These are phyloP conservation scores for Fusarium transvaalense DNA, from an alignment of 2,329 filamentous ascomycete genomes.

Conservation along the genomic window DNA sequence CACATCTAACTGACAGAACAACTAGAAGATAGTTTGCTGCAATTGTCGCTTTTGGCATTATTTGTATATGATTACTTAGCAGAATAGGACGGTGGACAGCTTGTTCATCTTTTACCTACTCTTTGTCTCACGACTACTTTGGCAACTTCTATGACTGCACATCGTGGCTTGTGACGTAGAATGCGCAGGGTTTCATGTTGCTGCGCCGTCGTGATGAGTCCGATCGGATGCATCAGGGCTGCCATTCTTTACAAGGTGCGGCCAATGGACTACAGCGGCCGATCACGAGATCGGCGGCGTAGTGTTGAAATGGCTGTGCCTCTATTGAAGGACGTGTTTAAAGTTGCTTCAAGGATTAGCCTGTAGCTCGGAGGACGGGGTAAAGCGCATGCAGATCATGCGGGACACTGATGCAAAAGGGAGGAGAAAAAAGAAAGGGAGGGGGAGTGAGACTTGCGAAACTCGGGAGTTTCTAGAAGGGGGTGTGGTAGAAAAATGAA, in stretches of 20 bases:
- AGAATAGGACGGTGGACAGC: too few species aligned
- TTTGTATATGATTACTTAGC: too few species aligned
- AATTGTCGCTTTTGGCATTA: not conserved
- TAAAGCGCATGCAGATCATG: constrained; percentile 31
- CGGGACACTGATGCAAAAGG: constrained; percentile 15
- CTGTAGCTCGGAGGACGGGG: constrained; percentile 22
- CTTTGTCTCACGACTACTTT: not conserved
- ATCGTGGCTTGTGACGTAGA: constrained; percentile 11
- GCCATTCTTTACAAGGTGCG: constrained; percentile 14
- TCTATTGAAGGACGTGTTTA: constrained; percentile 23
- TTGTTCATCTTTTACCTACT: too few species aligned
- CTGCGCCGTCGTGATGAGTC: constrained; percentile 1
- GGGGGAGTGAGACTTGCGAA: constrained; percentile 19
- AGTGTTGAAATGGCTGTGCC: constrained; percentile 2
- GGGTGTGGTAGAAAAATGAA: constrained; percentile 17
- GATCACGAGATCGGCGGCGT: constrained; percentile 38
- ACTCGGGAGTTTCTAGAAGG: constrained; percentile 25
- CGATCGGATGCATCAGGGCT: constrained; percentile 15
- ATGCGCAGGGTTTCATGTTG: not conserved
- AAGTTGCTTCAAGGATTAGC: constrained; percentile 17
- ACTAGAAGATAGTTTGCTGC: not conserved
- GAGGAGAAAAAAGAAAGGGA: not conserved
- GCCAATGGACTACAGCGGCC: constrained; percentile 14
- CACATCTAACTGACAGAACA: not conserved
- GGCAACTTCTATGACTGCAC: not conserved